These are phyloP conservation scores for Lentithecium fluviatile DNA, from an alignment of 495 filamentous ascomycete species.

Conservation along the genomic window DNA sequence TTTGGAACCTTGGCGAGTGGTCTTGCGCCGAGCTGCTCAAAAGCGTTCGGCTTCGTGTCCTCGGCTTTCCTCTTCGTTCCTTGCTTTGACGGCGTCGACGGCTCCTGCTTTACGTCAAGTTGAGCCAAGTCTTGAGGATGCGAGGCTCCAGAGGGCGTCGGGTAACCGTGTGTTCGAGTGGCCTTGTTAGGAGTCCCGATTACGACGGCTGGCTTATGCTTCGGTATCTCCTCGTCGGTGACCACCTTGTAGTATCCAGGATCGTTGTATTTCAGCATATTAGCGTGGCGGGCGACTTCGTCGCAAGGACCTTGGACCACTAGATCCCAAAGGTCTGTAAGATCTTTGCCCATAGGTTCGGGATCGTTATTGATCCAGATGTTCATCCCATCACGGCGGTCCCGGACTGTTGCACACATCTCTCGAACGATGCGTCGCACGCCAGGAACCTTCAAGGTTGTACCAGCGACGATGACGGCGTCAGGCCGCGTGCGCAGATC, in stretches of 20 bases:
- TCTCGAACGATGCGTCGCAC: conserved; percentile 81
- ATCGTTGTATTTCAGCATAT: conserved; percentile 76
- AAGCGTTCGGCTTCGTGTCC: neutral
- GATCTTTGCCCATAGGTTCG: conserved; percentile 74
- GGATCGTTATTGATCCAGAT: conserved; percentile 93
- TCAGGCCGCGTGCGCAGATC: conserved; percentile 85
- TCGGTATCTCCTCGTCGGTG: conserved; percentile 39
- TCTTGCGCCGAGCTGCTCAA: neutral
- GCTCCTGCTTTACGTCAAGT: neutral
- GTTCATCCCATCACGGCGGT: conserved; percentile 80
- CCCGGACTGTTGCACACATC: conserved; percentile 76
- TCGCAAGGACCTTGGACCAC: conserved; percentile 86
- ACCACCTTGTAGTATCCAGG: conserved; percentile 49
- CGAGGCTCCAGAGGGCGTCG: neutral
- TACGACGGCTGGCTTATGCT: conserved; percentile 9
- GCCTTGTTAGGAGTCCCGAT: neutral
- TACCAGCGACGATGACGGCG: conserved; percentile 90
- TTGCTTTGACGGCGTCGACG: neutral
- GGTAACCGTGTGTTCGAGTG: neutral
- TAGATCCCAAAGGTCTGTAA: conserved; percentile 89
- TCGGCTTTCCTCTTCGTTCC: neutral
- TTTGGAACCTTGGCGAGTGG: neutral
- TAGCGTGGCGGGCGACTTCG: conserved; percentile 73
- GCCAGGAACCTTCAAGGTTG: conserved; percentile 90
- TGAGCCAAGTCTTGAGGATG: neutral